These are phyloP conservation scores for Stellera chamaejasme DNA, from an alignment of 345 rosid genomes.

Conservation along the genomic window DNA sequence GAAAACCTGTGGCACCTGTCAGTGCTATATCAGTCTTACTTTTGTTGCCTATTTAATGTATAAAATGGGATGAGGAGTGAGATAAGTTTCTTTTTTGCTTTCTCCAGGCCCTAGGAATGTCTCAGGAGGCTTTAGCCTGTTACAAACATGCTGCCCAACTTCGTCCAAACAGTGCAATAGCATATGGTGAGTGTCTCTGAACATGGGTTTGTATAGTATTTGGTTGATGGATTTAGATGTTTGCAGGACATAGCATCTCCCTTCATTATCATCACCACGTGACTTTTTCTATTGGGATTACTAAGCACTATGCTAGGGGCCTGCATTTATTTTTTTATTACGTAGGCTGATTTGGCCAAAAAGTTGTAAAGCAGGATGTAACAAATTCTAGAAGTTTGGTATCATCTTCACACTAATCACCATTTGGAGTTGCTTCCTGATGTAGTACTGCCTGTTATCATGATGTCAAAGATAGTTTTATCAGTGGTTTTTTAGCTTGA, in stretches of 20 bases:
- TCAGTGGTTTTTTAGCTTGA: not conserved
- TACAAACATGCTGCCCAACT: slow-evolving; percentile 87
- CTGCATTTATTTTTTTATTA: not conserved
- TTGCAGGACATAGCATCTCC: not conserved
- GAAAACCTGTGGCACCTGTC: slow-evolving; percentile 25
- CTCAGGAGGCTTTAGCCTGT: slow-evolving; percentile 85
- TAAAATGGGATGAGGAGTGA: slow-evolving; percentile 12
- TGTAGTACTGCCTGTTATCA: not conserved
- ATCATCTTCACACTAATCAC: not conserved
- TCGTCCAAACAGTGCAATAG: slow-evolving; percentile 76
- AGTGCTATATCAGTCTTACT: slow-evolving; percentile 19
- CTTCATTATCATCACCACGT: too few species aligned
- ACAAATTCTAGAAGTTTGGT: slow-evolving; percentile 5
- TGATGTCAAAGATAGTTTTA: not conserved
- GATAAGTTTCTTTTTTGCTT: slow-evolving; percentile 30
- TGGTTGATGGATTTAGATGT: not conserved
- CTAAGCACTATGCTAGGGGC: too few species aligned
- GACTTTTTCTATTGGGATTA: too few species aligned
- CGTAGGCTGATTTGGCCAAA: not conserved
- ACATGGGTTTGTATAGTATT: not conserved
- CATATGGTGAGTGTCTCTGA: slow-evolving; percentile 55
- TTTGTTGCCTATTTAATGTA: not conserved
- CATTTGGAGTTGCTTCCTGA: not conserved
- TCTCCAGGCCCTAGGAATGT: slow-evolving; percentile 89
- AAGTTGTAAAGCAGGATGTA: slow-evolving; percentile 2